A percentile compares a stretch with the other conserved stretches of the same genome.
Evolutionary conservation across 2,329 filamentous ascomycete species (phyloP).

Genomic region (Colletotrichum sojae): DNA sequence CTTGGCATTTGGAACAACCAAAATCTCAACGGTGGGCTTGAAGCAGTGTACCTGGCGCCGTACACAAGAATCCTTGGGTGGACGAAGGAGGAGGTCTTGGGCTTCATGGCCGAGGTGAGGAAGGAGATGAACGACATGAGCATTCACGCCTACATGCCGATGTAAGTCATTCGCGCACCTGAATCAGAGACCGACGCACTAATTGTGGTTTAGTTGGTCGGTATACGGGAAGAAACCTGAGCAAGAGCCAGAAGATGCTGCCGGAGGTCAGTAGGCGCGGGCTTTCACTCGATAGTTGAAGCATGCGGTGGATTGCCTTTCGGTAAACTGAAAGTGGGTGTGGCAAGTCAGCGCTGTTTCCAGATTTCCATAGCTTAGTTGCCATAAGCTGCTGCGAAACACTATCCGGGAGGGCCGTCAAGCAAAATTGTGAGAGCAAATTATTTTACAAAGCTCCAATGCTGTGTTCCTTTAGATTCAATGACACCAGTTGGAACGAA

Average conservation of each 20-base stretch:
- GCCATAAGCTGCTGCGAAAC: too few relatives aligned
- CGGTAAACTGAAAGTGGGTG: too few relatives aligned
- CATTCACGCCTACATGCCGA: background rate
- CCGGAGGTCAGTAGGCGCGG: too few relatives aligned
- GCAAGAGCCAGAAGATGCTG: background rate
- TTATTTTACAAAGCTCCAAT: too few relatives aligned
- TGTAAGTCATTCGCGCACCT: background rate
- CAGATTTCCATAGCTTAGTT: too few relatives aligned
- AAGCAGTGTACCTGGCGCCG: background rate
- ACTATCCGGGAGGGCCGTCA: too few relatives aligned
- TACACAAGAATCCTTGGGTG: background rate
- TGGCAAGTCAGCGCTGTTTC: too few relatives aligned
- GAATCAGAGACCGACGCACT: background rate
- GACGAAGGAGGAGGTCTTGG: constrained; percentile 1
- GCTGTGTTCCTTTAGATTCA: too few relatives aligned
- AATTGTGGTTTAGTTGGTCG: background rate
- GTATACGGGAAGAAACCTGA: constrained; percentile 2
- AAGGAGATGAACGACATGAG: background rate
- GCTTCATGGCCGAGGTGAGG: background rate
- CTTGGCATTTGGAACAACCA: background rate
- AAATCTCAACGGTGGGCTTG: background rate
- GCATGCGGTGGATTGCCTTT: too few relatives aligned
- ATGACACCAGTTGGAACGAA: too few relatives aligned
- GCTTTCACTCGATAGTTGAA: too few relatives aligned
- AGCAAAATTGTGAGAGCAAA: too few relatives aligned